Base-by-base conservation (phyloP, 108 stramenopile species). In the Cyclostephanos invisitatus region DNA sequence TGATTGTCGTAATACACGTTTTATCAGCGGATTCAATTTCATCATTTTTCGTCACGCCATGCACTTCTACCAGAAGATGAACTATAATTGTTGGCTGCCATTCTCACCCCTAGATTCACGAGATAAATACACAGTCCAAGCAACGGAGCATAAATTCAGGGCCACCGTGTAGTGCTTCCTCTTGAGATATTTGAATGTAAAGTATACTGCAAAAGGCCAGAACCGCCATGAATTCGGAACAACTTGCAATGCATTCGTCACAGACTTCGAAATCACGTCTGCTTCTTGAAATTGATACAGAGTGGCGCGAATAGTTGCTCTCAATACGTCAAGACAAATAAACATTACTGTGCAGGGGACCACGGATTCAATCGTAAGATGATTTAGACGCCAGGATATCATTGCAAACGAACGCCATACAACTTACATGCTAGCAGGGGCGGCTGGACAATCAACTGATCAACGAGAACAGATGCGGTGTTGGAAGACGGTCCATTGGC, bases 131-230 rank as follows among this genome's bases (percentile, higher is more conserved):
- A 74, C 63, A 5, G 78, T 80, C 78, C 78, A 80, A 38, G 78
- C 74, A 22, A 80, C 69, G 17, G 78, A 80, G 25, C 78, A 80
- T 53, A 80, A 58, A 59, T 80, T 80, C 46, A 80, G 32, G 8
- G 78, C 78, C 29, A 80, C 78, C 24, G 78, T 80, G 49, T 80
- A 80, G 44, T 80, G 74, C 29, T 80, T 80, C 57, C 74, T 79
- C 55, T 80, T 80, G 68, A 80, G 70, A 48, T 75, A 80, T 42
- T 75, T 74, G 68, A 80, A 80, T 21, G 78, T 80, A 5, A 70
- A 75, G 53, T 76, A 72, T 12, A 80, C 79, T 15, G 79, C 79
- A 65, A 80, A 72, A 1, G 79, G 74, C 79, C 79, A 80, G 70
- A 80, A 80, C 17, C 74, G 69, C 79, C 79, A 80, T 4, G 58